Conservation (phyloP, 306 rosid genomes). For the Fagus sylvatica region DNA sequence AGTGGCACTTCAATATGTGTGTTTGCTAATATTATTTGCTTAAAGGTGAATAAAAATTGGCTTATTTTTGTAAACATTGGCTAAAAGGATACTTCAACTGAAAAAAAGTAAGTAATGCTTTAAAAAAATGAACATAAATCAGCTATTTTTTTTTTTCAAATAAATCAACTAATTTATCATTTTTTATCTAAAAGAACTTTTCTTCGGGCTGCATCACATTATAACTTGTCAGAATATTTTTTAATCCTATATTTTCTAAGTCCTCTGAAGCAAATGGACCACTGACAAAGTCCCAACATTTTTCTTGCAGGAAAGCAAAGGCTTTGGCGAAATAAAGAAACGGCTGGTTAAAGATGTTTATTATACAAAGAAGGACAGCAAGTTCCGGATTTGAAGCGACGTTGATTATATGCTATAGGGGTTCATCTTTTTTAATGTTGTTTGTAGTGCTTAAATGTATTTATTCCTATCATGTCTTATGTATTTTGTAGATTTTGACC, state of each 20-base stretch:
- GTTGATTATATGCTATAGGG: constrained; percentile 3
- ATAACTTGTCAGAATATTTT: too few relatives aligned
- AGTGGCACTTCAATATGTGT: too few relatives aligned
- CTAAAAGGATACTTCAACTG: too few relatives aligned
- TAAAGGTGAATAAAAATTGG: too few relatives aligned
- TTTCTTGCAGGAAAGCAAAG: constrained; percentile 37
- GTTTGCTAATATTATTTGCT: too few relatives aligned
- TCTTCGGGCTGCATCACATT: not conserved
- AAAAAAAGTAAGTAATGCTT: too few relatives aligned
- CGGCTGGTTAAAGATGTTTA: constrained; percentile 36
- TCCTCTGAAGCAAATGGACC: not conserved
- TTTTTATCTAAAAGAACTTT: not conserved
- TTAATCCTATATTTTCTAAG: not conserved
- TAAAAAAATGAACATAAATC: too few relatives aligned
- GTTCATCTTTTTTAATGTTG: not conserved
- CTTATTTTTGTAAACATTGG: too few relatives aligned
- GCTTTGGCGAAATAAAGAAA: constrained; percentile 49
- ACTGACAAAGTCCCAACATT: not conserved
- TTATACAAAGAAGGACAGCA: constrained; percentile 20
- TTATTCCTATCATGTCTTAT: not conserved
- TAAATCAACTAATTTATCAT: not conserved
- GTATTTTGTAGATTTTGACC: constrained; percentile 34
- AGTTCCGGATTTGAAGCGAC: constrained; percentile 20
- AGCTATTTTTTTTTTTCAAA: too few relatives aligned
- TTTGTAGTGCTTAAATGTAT: constrained; percentile 24